Evolutionary conservation across 257 asterid genomes (phyloP).

Genomic region (Nicotiana attenuata): DNA sequence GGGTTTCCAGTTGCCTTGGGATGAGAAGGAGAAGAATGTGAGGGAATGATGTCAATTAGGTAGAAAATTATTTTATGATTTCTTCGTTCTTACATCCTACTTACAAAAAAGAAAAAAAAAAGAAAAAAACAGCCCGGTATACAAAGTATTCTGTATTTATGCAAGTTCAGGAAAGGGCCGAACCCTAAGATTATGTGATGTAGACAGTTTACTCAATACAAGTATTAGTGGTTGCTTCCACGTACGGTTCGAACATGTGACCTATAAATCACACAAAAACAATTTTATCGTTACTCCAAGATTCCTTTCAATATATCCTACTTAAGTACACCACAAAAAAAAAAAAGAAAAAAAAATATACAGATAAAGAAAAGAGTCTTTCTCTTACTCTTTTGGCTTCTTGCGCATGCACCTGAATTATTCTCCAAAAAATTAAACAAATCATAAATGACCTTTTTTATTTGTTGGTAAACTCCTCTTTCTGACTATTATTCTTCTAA

Average conservation of each 20-base stretch:
- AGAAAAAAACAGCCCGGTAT: background rate
- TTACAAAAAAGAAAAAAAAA: background rate
- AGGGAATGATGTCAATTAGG: constrained; percentile 59
- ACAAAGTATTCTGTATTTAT: too few relatives aligned
- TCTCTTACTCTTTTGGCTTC: constrained; percentile 4
- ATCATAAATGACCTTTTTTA: constrained; percentile 24
- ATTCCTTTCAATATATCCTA: constrained; percentile 13
- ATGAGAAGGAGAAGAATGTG: constrained; percentile 59
- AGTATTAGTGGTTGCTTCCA: too few relatives aligned
- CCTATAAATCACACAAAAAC: too few relatives aligned
- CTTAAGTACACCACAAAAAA: constrained; percentile 20
- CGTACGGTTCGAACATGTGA: too few relatives aligned
- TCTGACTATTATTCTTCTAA: constrained; percentile 14
- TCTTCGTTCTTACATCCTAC: constrained; percentile 58
- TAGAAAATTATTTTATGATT: constrained; percentile 49
- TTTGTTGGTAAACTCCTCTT: background rate
- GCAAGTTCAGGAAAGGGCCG: too few relatives aligned
- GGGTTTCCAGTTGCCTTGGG: constrained; percentile 40
- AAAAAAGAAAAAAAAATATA: background rate
- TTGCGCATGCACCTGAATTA: constrained; percentile 60
- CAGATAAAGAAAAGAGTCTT: too few relatives aligned
- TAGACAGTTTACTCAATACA: too few relatives aligned
- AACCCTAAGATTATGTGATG: too few relatives aligned
- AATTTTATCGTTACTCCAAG: too few relatives aligned
- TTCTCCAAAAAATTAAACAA: constrained; percentile 25